Evolutionary conservation across 2,329 filamentous ascomycete species (phyloP).

Genomic region (Aspergillus felis): DNA sequence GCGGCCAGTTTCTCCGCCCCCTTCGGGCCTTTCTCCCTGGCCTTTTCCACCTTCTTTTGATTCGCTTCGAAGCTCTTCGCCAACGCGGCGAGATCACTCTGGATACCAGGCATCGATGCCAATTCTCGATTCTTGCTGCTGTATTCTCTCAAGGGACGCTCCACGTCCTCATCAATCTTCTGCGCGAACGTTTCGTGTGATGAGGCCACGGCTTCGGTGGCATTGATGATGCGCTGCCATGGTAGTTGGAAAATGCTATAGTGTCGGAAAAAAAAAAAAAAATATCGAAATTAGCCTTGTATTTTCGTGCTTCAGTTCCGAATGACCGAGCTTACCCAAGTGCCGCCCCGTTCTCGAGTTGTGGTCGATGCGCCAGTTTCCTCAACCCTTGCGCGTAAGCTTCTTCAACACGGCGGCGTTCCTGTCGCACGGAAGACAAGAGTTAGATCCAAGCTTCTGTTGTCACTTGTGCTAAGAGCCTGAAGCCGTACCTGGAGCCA

Average conservation of each 20-base stretch:
- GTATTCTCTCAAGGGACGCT: constrained; percentile 75
- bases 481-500: constrained; percentile 76
- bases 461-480: constrained; percentile 5
- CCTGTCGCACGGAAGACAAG: constrained; percentile 51
- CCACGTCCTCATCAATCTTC: constrained; percentile 84
- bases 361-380: constrained; percentile 71
- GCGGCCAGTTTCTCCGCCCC: constrained; percentile 69
- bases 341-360: constrained; percentile 72
- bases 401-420: constrained; percentile 88
- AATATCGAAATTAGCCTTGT: constrained; percentile 10
- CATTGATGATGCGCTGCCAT: constrained; percentile 82
- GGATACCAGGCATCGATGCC: constrained; percentile 74
- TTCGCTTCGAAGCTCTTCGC: constrained; percentile 82
- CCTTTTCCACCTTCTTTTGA: constrained; percentile 80
- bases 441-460: constrained; percentile 5
- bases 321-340: constrained; percentile 65
- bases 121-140: constrained; percentile 68
- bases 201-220: constrained; percentile 74
- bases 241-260: constrained; percentile 80
- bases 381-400: constrained; percentile 77
- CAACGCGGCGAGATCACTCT: constrained; percentile 72
- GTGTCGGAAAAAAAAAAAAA: constrained; percentile 4
- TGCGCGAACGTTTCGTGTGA: constrained; percentile 78
- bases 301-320: background rate
- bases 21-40: constrained; percentile 73